phyloP scores from a whole-genome alignment of 1,284 basidiomycete genomes.

The Cryptococcus sp. region DNA sequence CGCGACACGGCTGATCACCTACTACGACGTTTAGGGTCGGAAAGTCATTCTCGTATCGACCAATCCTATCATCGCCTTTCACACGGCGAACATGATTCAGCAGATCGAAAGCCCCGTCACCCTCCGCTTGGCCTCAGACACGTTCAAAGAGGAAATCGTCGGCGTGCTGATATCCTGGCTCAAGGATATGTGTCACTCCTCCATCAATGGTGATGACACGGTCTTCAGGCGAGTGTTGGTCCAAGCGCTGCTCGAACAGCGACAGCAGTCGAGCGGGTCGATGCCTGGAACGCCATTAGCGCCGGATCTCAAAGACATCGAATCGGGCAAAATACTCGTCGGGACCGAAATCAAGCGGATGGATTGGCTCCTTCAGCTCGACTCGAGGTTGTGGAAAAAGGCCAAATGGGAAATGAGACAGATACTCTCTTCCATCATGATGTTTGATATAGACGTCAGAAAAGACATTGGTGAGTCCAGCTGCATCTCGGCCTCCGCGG shows the following conservation, averaged over 20 bases:
- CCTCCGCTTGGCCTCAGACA: slow-evolving; percentile 82
- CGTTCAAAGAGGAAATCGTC: slow-evolving; percentile 84
- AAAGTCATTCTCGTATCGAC: slow-evolving; percentile 79
- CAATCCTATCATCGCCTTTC: slow-evolving; percentile 69
- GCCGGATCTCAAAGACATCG: slow-evolving; percentile 29
- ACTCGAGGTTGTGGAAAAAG: slow-evolving; percentile 47
- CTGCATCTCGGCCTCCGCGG: neutral
- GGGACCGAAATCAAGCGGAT: slow-evolving; percentile 24
- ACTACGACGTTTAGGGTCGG: slow-evolving; percentile 61
- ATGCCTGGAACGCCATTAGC: slow-evolving; percentile 26
- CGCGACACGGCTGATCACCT: neutral
- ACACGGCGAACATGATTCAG: slow-evolving; percentile 75
- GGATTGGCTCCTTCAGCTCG: slow-evolving; percentile 50
- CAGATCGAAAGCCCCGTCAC: slow-evolving; percentile 92
- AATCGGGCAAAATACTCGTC: slow-evolving; percentile 14
- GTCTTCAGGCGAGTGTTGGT: slow-evolving; percentile 72
- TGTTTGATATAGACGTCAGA: slow-evolving; percentile 33
- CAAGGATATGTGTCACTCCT: slow-evolving; percentile 72
- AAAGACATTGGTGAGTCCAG: slow-evolving; percentile 36
- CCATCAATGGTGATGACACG: slow-evolving; percentile 60
- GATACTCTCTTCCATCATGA: slow-evolving; percentile 39
- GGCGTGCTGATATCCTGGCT: slow-evolving; percentile 84
- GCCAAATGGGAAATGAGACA: slow-evolving; percentile 48
- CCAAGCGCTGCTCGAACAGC: slow-evolving; percentile 62
- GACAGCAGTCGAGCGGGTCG: slow-evolving; percentile 13